These are phyloP conservation scores for Ophiostoma sp. DNA, from an alignment of 2,329 filamentous ascomycete genomes.

Conservation along the genomic window DNA sequence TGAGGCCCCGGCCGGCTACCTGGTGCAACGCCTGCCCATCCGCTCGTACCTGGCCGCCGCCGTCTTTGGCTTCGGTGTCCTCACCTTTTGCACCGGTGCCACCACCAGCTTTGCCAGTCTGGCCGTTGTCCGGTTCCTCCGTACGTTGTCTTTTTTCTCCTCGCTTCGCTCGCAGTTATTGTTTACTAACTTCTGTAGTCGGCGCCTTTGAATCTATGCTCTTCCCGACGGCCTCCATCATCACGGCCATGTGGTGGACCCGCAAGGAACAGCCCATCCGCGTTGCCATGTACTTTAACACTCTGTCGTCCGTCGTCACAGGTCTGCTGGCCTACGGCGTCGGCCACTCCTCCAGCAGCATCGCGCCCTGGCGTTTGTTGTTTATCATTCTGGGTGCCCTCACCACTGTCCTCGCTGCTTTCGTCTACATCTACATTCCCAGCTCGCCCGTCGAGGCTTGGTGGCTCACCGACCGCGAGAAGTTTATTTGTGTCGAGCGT, in stretches of 20 bases:
- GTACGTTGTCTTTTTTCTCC: slow-evolving; percentile 36
- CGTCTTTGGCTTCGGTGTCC: slow-evolving; percentile 59
- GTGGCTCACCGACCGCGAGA: slow-evolving; percentile 42
- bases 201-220: slow-evolving; percentile 63
- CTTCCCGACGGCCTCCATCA: slow-evolving; percentile 60
- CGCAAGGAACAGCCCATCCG: slow-evolving; percentile 56
- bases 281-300: slow-evolving; percentile 56
- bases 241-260: slow-evolving; percentile 61
- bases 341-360: slow-evolving; percentile 24
- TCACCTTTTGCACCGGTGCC: slow-evolving; percentile 55
- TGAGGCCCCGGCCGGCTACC: slow-evolving; percentile 17
- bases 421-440: slow-evolving; percentile 32
- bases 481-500: slow-evolving; percentile 36
- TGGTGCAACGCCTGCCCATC: slow-evolving; percentile 43
- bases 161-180: slow-evolving; percentile 36
- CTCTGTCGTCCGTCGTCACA: slow-evolving; percentile 33
- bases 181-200: slow-evolving; percentile 51
- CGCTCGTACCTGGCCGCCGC: slow-evolving; percentile 62
- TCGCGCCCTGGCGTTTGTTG: slow-evolving; percentile 43
- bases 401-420: slow-evolving; percentile 34
- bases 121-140: slow-evolving; percentile 26
- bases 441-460: slow-evolving; percentile 50
- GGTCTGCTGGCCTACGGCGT: slow-evolving; percentile 43
- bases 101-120: slow-evolving; percentile 55
- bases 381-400: slow-evolving; percentile 37